phyloP scores from a whole-genome alignment of 257 asterid genomes.

The Jacaranda copaia region DNA sequence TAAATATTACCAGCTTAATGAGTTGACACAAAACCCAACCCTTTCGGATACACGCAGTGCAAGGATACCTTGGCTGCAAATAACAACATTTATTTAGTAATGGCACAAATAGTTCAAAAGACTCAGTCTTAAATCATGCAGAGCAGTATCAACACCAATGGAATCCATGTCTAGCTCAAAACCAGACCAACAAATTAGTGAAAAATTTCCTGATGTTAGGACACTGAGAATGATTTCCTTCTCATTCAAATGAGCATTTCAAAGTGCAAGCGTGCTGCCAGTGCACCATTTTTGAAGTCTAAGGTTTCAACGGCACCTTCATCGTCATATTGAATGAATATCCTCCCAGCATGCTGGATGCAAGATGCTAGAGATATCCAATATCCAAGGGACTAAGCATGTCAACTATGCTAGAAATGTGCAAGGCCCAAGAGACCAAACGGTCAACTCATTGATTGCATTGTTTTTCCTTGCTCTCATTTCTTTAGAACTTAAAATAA shows the following conservation, averaged over 20 bases:
- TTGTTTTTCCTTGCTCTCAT: not conserved
- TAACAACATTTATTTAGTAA: conserved; percentile 33
- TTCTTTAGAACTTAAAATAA: not conserved
- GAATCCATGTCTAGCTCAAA: conserved; percentile 26
- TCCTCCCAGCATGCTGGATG: conserved; percentile 1
- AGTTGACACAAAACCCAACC: conserved; percentile 96
- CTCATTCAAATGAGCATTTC: not conserved
- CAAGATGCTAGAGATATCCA: not conserved
- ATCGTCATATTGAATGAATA: conserved; percentile 3
- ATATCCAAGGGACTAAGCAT: conserved; percentile 29
- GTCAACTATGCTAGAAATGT: not conserved
- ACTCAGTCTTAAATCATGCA: conserved; percentile 11
- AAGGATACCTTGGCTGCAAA: conserved; percentile 92
- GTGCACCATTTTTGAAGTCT: conserved; percentile 14
- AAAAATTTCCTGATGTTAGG: not conserved
- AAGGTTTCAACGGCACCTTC: conserved; percentile 22
- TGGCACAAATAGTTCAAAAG: not conserved
- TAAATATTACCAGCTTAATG: conserved; percentile 82
- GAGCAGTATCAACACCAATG: conserved; percentile 9
- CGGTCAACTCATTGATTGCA: too few relatives aligned
- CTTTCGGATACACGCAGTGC: conserved; percentile 79
- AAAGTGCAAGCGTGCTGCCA: not conserved
- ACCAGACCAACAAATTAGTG: not conserved
- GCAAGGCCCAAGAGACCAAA: too few relatives aligned
- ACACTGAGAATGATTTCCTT: not conserved